A percentile compares a stretch with the other conserved stretches of the same genome.
Conservation (phyloP, 2,329 filamentous ascomycete species). For the Fusarium redolens region DNA sequence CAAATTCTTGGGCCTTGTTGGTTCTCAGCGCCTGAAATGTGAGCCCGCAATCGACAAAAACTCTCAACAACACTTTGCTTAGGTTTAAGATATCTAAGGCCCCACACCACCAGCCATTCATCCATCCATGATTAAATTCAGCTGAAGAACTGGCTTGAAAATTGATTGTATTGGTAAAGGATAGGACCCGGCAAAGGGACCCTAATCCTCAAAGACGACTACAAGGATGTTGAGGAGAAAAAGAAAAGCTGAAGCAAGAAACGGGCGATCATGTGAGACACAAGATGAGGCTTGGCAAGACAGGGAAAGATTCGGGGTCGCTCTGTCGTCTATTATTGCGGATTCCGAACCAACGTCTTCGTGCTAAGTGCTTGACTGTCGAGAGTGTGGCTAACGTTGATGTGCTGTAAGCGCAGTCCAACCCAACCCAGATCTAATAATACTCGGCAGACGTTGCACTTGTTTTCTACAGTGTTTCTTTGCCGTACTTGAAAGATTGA, state of each 20-base stretch:
- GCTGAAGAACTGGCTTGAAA: background rate
- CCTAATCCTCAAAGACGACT: background rate
- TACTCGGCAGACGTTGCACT: slow-evolving; percentile 7
- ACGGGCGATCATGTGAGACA: slow-evolving; percentile 1
- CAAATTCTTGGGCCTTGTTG: slow-evolving; percentile 17
- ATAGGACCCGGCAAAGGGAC: background rate
- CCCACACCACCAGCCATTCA: slow-evolving; percentile 15
- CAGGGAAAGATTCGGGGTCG: background rate
- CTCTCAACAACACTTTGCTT: background rate
- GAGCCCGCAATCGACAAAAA: slow-evolving; percentile 28
- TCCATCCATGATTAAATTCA: background rate
- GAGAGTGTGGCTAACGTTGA: slow-evolving; percentile 6
- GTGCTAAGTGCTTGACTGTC: background rate
- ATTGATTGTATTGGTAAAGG: background rate
- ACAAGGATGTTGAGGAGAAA: slow-evolving; percentile 12
- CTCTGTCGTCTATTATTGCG: slow-evolving; percentile 1
- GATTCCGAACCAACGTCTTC: background rate
- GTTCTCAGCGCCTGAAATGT: slow-evolving; percentile 26
- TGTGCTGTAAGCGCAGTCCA: background rate
- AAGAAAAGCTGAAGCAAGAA: slow-evolving; percentile 12
- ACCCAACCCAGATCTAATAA: slow-evolving; percentile 18
- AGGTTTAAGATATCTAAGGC: background rate
- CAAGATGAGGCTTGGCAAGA: slow-evolving; percentile 6
- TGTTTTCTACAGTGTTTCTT: slow-evolving; percentile 3
- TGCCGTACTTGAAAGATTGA: background rate